Evolutionary conservation across 2,329 filamentous ascomycete species (phyloP).

Genomic region (Phaeophleospora eucalypticola): DNA sequence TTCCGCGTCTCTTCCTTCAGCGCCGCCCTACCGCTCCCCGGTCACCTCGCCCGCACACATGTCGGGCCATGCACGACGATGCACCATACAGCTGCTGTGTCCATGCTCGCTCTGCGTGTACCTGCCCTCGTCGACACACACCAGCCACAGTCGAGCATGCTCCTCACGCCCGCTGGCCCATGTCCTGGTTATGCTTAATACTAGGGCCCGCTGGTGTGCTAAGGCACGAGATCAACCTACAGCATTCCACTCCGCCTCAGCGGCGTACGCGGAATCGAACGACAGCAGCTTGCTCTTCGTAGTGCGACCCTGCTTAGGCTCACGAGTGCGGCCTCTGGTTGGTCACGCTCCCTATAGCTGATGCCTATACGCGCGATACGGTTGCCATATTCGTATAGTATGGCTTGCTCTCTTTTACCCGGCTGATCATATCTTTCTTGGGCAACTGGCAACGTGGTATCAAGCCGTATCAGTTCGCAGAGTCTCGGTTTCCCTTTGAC

Average conservation of each 20-base stretch:
- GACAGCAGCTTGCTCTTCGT: neutral
- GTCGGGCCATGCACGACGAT: no score
- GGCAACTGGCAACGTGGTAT: neutral
- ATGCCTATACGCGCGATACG: neutral
- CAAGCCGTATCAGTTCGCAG: neutral
- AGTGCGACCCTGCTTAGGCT: neutral
- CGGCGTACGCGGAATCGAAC: constrained; percentile 6
- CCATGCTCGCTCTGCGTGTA: no score
- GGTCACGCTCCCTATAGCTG: constrained; percentile 1
- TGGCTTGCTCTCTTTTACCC: neutral
- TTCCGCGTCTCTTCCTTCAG: constrained; percentile 2
- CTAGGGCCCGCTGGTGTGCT: constrained; percentile 7
- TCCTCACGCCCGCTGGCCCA: constrained; percentile 1
- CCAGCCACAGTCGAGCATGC: no score
- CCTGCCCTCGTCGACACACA: no score
- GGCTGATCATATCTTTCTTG: neutral
- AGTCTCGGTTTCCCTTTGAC: neutral
- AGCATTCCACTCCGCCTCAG: neutral
- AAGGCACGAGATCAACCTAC: constrained; percentile 10
- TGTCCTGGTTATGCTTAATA: constrained; percentile 15
- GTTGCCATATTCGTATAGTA: neutral
- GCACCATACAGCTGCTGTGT: no score
- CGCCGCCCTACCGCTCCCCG: no score
- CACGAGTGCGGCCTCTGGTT: constrained; percentile 1
- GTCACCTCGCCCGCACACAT: neutral